Evolutionary conservation across 2,329 filamentous ascomycete species (phyloP), one percentile per base, ranked within the genome.

Genomic region (Penicillium sp.): DNA sequence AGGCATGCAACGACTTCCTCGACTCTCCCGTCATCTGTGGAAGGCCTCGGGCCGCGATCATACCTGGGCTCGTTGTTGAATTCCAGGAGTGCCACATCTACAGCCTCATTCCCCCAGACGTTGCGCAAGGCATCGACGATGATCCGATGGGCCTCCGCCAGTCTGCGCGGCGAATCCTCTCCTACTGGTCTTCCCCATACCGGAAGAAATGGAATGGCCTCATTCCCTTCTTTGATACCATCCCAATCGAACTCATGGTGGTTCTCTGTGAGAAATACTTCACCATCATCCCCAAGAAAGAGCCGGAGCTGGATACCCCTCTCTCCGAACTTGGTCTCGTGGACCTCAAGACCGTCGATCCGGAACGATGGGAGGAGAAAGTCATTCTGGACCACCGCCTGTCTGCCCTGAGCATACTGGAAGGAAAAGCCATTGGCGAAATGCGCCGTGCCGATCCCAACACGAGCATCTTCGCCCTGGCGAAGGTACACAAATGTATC

Each of bases 191-290:
- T n/a, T 62, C 57, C 15, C 44, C 33, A 38, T 68, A 65, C 38
- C 58, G 49, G 31, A 45, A 47, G 31, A 64, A 66, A 48, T 72
- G 70, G 70, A 52, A 38, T n/a, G 51, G 50, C 1, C 52, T 66
- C 12, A 57, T 64, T 20, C 53, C 64, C 5, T 53, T 65, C 44
- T 68, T 70, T 33, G 53, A 64, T 10, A 51, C 61, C 27, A 60
- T 69, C 5, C 58, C 66, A 2, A 49, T 46, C 3, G 58, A 69
- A 38, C 53, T 65, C n/a, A 54, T 71, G 15, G 55, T 58, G 3
- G 40, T 60, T 4, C 53, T 69, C n/a, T 68, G 67, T 0, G 68
- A 72, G 55, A 71, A 66, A 32, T 73, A 71, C 47, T 59, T 67
- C 28, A 47, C 60, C 0, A 50, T 68, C n/a, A 29, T 52, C 1